These are phyloP conservation scores for Kwoniella heveanensis DNA, from an alignment of 768 basidiomycete species.

Conservation along the genomic window DNA sequence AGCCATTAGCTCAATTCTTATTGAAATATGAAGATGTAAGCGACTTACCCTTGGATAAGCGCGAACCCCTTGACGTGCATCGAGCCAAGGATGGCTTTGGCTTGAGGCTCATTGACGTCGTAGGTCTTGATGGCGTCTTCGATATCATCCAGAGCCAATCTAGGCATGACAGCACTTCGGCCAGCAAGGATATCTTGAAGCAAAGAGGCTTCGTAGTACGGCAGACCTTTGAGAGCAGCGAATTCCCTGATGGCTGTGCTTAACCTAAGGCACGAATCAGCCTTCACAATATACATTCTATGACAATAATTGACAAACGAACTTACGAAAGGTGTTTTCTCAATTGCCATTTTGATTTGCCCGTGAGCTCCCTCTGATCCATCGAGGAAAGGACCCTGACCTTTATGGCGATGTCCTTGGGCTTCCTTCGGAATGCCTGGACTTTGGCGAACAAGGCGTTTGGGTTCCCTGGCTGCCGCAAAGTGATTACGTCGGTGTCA, in stretches of 20 bases:
- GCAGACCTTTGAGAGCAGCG: conserved; percentile 76
- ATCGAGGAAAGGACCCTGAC: conserved; percentile 59
- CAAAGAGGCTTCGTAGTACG: conserved; percentile 70
- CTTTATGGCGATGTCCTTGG: conserved; percentile 63
- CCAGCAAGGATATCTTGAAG: conserved; percentile 72
- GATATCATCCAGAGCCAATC: conserved; percentile 63
- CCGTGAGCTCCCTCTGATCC: conserved; percentile 63
- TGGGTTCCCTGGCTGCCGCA: conserved; percentile 65
- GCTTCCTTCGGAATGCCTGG: conserved; percentile 59
- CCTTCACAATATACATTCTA: too few relatives aligned
- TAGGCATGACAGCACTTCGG: conserved; percentile 60
- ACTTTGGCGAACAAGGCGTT: conserved; percentile 71
- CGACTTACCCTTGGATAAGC: conserved; percentile 85
- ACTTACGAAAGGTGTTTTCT: conserved; percentile 80
- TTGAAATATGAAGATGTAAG: not conserved
- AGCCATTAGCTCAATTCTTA: too few relatives aligned
- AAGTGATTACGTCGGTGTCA: conserved; percentile 83
- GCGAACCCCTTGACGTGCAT: conserved; percentile 75
- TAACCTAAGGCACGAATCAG: conserved; percentile 64
- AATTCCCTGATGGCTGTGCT: conserved; percentile 92
- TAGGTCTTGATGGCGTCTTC: conserved; percentile 69
- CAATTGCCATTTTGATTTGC: conserved; percentile 71
- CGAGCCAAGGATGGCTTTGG: conserved; percentile 78
- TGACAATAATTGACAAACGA: not conserved
- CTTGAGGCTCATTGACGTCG: conserved; percentile 90